Percentiles rank a stretch among this genome's conserved stretches.
These are phyloP conservation scores for Breviolum minutum DNA, from an alignment of 73 alveolate genomes.

Conservation along the genomic window DNA sequence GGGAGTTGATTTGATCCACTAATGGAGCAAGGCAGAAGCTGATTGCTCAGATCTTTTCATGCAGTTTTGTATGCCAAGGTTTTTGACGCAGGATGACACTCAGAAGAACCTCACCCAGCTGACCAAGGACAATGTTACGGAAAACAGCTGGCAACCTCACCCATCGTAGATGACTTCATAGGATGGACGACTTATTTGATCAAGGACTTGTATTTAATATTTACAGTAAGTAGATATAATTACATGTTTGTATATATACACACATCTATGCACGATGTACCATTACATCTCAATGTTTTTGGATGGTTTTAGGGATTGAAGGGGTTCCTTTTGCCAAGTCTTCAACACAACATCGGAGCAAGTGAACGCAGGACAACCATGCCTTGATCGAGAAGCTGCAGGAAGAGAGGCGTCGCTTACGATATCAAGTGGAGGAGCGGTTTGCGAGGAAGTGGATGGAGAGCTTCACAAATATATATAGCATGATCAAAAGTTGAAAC, in stretches of 20 bases:
- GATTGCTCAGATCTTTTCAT: not conserved
- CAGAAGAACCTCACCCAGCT: conserved; percentile 69
- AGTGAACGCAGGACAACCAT: conserved; percentile 50
- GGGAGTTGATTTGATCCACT: not conserved
- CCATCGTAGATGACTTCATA: not conserved
- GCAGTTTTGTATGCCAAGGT: not conserved
- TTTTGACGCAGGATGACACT: conserved; percentile 97
- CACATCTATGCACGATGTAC: too few species aligned
- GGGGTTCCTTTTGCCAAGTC: too few species aligned
- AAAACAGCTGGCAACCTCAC: not conserved
- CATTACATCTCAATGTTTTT: too few species aligned
- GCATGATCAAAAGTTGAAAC: not conserved
- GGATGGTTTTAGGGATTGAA: too few species aligned
- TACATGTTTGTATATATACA: too few species aligned
- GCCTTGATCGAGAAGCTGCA: conserved; percentile 64
- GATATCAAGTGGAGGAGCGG: conserved; percentile 56
- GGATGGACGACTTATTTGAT: not conserved
- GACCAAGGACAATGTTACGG: conserved; percentile 18
- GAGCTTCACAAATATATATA: not conserved
- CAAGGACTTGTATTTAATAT: too few species aligned
- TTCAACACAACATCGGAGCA: too few species aligned
- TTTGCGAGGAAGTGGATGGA: not conserved
- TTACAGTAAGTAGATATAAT: too few species aligned
- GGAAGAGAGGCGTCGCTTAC: conserved; percentile 58
- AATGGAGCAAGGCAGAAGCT: not conserved